Conservation (phyloP, 495 filamentous ascomycete species). For the Letharia lupina region DNA sequence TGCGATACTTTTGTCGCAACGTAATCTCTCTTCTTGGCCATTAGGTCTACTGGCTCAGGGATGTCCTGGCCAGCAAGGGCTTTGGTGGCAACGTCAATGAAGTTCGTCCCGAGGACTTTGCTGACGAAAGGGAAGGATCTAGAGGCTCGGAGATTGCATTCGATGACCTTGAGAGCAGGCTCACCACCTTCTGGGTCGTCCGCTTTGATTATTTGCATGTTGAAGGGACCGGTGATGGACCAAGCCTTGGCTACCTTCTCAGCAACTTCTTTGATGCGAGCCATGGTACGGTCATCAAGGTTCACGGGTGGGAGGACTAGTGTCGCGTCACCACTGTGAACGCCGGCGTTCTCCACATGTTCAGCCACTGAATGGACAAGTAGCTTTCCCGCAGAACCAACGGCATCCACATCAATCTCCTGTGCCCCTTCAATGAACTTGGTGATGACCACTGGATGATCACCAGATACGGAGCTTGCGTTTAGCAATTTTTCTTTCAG, state of each 20-base stretch:
- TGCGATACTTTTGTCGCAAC: slow-evolving; percentile 95
- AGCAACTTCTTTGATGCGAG: slow-evolving; percentile 86
- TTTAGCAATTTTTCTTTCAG: slow-evolving; percentile 82
- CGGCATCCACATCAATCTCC: slow-evolving; percentile 96
- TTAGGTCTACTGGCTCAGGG: slow-evolving; percentile 79
- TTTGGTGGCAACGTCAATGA: slow-evolving; percentile 93
- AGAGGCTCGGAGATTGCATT: slow-evolving; percentile 96
- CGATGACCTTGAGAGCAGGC: slow-evolving; percentile 84
- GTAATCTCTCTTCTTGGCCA: slow-evolving; percentile 81
- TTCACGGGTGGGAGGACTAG: slow-evolving; percentile 79
- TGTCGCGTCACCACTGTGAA: slow-evolving; percentile 93
- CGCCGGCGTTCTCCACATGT: slow-evolving; percentile 92
- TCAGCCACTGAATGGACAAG: slow-evolving; percentile 91
- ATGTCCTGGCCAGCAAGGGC: slow-evolving; percentile 82
- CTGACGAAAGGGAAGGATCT: slow-evolving; percentile 96
- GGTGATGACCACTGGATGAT: slow-evolving; percentile 96
- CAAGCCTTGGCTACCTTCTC: slow-evolving; percentile 94
- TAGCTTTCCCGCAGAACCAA: slow-evolving; percentile 77
- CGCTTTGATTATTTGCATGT: slow-evolving; percentile 99
- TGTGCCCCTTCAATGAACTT: slow-evolving; percentile 97
- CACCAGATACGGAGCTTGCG: slow-evolving; percentile 82
- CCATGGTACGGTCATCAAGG: slow-evolving; percentile 66
- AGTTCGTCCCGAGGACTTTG: slow-evolving; percentile 95
- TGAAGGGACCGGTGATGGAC: slow-evolving; percentile 95
- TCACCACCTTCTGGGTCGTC: slow-evolving; percentile 57